Conservation (phyloP, 208 protist species). For the Trypanosoma vivax region DNA sequence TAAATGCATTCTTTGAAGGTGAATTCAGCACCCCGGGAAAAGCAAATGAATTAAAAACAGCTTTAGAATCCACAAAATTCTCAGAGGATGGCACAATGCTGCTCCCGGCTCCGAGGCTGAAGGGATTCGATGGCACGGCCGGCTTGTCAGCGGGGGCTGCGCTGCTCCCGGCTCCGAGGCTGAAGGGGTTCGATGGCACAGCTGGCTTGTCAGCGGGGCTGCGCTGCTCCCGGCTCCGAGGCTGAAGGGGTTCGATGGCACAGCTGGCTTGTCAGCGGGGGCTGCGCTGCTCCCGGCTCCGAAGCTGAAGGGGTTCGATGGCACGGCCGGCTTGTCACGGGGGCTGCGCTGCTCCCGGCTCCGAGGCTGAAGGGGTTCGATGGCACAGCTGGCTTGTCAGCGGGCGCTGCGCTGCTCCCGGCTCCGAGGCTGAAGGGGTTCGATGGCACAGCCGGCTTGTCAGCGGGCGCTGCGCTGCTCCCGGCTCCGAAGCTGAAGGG, state of each 20-base stretch:
- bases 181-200: constrained; percentile 31
- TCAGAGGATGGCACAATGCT: not conserved
- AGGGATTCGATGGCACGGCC: constrained; percentile 2
- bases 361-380: not conserved
- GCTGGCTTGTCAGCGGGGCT: constrained; percentile 8
- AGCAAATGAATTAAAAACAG: no score
- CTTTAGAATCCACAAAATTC: no score
- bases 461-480: not conserved
- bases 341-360: not conserved
- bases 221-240: not conserved
- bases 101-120: constrained; percentile 7
- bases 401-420: not conserved
- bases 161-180: constrained; percentile 18
- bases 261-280: constrained; percentile 9
- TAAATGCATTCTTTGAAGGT: no score
- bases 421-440: not conserved
- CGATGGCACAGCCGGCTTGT: not conserved
- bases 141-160: constrained; percentile 7
- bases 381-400: not conserved
- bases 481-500: not conserved
- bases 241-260: constrained; percentile 18
- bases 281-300: constrained; percentile 2
- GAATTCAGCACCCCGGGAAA: no score
- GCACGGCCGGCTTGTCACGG: not conserved
- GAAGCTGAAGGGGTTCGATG: constrained; percentile 16